Conservation (phyloP, 2,329 filamentous ascomycete genomes). For the Colletotrichum cordylinicola region DNA sequence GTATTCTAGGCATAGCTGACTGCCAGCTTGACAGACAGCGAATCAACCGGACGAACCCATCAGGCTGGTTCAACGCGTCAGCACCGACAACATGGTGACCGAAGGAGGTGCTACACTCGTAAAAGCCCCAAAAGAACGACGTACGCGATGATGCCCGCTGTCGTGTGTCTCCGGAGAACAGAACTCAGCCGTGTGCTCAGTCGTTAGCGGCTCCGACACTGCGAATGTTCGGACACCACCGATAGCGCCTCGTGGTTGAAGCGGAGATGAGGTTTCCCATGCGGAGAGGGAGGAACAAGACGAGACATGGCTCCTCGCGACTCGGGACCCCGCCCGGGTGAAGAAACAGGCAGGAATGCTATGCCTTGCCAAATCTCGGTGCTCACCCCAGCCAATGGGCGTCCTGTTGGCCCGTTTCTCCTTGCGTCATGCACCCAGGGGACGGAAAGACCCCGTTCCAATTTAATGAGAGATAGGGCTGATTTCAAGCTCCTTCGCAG, state of each 20-base stretch:
- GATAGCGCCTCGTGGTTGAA: not conserved
- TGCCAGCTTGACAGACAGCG: not conserved
- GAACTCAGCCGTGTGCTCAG: not conserved
- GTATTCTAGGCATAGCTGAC: not conserved
- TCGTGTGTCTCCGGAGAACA: not conserved
- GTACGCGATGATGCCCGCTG: not conserved
- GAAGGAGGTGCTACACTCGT: not conserved
- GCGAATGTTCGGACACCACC: not conserved
- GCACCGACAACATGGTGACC: not conserved
- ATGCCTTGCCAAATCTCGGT: not conserved
- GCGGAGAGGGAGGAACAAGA: not conserved
- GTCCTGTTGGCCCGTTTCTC: not conserved
- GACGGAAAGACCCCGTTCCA: not conserved
- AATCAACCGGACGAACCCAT: not conserved
- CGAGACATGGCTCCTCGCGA: not conserved
- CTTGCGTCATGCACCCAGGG: not conserved
- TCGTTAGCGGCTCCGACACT: not conserved
- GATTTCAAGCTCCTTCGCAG: not conserved
- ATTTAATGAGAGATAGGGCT: not conserved
- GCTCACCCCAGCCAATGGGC: not conserved
- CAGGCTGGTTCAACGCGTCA: not conserved
- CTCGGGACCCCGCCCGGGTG: not conserved
- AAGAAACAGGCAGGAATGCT: not conserved
- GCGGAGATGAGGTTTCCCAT: not conserved
- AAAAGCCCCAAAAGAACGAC: not conserved